These are phyloP conservation scores for Ophiostoma fasciatum DNA, from an alignment of 2,329 filamentous ascomycete genomes.

Conservation along the genomic window DNA sequence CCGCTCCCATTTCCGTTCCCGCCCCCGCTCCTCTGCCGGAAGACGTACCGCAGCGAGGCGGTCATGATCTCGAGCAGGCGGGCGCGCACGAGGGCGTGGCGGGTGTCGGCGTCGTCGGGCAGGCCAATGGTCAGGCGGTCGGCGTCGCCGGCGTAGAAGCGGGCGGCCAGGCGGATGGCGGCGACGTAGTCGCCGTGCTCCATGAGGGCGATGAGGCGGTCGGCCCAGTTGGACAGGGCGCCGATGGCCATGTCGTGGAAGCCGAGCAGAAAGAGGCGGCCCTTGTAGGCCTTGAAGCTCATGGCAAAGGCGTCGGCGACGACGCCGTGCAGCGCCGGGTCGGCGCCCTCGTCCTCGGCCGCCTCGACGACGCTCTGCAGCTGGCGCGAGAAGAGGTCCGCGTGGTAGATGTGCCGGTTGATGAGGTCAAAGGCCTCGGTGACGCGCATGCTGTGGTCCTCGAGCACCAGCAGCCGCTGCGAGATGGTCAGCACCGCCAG, in stretches of 20 bases:
- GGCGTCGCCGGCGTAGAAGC: constrained; percentile 81
- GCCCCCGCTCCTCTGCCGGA: constrained; percentile 39
- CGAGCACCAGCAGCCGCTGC: constrained; percentile 80
- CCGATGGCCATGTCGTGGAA: constrained; percentile 88
- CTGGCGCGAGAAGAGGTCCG: constrained; percentile 79
- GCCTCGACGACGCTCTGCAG: constrained; percentile 75
- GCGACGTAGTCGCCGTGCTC: constrained; percentile 92
- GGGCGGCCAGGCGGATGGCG: constrained; percentile 78
- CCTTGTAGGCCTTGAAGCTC: constrained; percentile 94
- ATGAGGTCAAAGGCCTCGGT: constrained; percentile 91
- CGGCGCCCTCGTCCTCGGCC: constrained; percentile 76
- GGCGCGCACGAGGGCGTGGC: constrained; percentile 72
- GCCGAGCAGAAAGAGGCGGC: constrained; percentile 80
- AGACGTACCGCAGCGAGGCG: constrained; percentile 80
- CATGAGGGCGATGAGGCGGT: constrained; percentile 84
- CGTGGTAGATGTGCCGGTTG: constrained; percentile 82
- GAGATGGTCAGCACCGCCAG: constrained; percentile 86
- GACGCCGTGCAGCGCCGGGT: constrained; percentile 82
- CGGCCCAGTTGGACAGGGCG: constrained; percentile 91
- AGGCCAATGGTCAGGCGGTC: constrained; percentile 90
- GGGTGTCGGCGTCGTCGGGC: constrained; percentile 62
- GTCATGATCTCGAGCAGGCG: constrained; percentile 88
- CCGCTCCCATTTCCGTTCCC: constrained; percentile 19
- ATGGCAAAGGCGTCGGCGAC: constrained; percentile 96
- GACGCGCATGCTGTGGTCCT: constrained; percentile 70